Conservation (phyloP, 2,329 filamentous ascomycete species). For the Aspergillaceae sp. region DNA sequence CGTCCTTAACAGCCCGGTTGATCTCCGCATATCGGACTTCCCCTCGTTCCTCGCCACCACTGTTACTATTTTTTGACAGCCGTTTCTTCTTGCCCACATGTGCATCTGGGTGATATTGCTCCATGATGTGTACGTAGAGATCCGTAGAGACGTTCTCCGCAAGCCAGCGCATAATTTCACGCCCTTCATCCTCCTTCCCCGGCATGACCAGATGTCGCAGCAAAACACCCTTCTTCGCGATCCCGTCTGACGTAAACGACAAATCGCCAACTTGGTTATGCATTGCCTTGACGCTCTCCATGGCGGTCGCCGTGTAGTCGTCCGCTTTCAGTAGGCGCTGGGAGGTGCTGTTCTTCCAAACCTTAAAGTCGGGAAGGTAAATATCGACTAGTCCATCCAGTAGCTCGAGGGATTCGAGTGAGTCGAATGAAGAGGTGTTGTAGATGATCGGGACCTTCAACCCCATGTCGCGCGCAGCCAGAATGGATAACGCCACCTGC, state of each 20-base stretch:
- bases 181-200: constrained; percentile 63
- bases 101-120: constrained; percentile 73
- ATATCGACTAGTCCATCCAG: constrained; percentile 76
- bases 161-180: constrained; percentile 66
- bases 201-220: constrained; percentile 81
- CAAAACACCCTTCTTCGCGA: constrained; percentile 68
- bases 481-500: constrained; percentile 67
- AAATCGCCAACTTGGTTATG: constrained; percentile 73
- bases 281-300: constrained; percentile 72
- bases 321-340: constrained; percentile 68
- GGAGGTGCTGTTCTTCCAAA: constrained; percentile 60
- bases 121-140: constrained; percentile 78
- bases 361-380: constrained; percentile 82
- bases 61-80: constrained; percentile 9
- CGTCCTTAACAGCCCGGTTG: constrained; percentile 58
- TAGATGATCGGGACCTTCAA: constrained; percentile 68
- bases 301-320: constrained; percentile 62
- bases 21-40: constrained; percentile 65
- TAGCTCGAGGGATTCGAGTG: constrained; percentile 59
- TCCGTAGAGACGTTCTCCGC: constrained; percentile 64
- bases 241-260: constrained; percentile 70
- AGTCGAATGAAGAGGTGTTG: constrained; percentile 78
- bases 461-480: constrained; percentile 62
- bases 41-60: constrained; percentile 21
- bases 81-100: constrained; percentile 65